Evolutionary conservation across 2,329 filamentous ascomycete species (phyloP), one percentile per base, ranked within the genome.

Genomic region (Aspergillus carbonarius): DNA sequence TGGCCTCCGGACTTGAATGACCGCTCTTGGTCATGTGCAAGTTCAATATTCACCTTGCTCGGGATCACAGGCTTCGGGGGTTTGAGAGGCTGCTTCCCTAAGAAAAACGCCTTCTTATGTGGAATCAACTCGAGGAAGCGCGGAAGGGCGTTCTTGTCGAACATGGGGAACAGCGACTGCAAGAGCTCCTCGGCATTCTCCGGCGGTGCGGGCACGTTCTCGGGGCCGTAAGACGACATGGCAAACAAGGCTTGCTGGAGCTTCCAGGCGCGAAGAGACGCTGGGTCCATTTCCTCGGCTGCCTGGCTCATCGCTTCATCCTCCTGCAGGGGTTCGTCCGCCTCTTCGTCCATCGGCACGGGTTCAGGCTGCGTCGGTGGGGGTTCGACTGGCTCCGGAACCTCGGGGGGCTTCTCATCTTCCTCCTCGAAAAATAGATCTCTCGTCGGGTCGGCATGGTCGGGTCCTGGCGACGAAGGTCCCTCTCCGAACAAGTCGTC

Each of bases 21-120:
- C 66, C 92, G 92, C 73, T 96, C 91, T 65, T 96, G 90, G 67
- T 98, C 95, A 48, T 85, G 83, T 2, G 91, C 89, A 34, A 98
- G 80, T 61, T 99, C 95, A 13, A 99, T 82, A 61, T 87, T 92
- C 57, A 96, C 83, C 75, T 99, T 99, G 18, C 89, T 93, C 0
- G 92, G 92, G 5, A 92, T 84, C 3, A 98, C 82, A 15, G 91
- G 82, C 74, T 93, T 95, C 0, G 92, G 91, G 40, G 87, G 88
- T 74, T 92, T 96, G 1, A 82, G 64, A 0, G 93, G 92, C 39
- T 87, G 85, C 75, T 96, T 95, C 57, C 89, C 88, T 61, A 90
- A 83, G 75, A 90, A 93, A 55, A 87, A 83, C 1, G 92, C 89
- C 66, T 87, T 87, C 73, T 93, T 92, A 5, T 89, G 87, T 2